Evolutionary conservation across 352 stramenopile genomes (phyloP).

Genomic region (Phytophthora palmivora): DNA sequence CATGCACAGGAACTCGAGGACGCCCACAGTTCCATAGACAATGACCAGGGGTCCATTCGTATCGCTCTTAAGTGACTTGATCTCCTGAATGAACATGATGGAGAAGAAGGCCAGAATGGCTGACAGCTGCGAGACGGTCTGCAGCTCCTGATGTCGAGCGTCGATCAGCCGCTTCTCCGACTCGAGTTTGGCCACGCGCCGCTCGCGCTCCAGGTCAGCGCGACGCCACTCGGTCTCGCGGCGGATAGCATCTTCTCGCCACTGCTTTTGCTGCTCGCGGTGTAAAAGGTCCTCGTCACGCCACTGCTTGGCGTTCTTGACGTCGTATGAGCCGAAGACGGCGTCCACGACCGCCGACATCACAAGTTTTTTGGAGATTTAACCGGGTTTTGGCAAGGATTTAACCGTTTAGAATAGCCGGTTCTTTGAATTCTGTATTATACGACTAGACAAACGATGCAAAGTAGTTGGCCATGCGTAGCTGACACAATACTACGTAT

Average conservation of each 20-base stretch:
- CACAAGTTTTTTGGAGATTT: background rate
- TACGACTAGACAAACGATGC: too few relatives aligned
- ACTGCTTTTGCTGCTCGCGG: slow-evolving; percentile 83
- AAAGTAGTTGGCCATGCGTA: too few relatives aligned
- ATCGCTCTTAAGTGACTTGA: slow-evolving; percentile 49
- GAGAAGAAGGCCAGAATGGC: slow-evolving; percentile 75
- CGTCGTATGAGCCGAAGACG: slow-evolving; percentile 86
- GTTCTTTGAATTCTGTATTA: too few relatives aligned
- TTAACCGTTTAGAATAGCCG: too few relatives aligned
- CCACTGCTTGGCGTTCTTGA: slow-evolving; percentile 89
- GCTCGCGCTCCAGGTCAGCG: slow-evolving; percentile 74
- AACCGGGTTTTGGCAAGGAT: too few relatives aligned
- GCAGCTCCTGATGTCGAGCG: slow-evolving; percentile 69
- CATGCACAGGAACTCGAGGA: slow-evolving; percentile 80
- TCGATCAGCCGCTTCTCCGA: slow-evolving; percentile 84
- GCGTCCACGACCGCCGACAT: slow-evolving; percentile 74
- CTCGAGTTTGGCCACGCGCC: slow-evolving; percentile 77
- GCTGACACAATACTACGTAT: too few relatives aligned
- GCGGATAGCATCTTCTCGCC: slow-evolving; percentile 74
- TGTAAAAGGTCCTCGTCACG: slow-evolving; percentile 79
- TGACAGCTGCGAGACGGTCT: slow-evolving; percentile 66
- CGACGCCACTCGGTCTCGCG: slow-evolving; percentile 74
- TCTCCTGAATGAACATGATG: slow-evolving; percentile 80
- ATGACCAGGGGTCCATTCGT: slow-evolving; percentile 61
- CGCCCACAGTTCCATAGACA: slow-evolving; percentile 66